Percentiles rank a stretch among this genome's conserved stretches.
phyloP scores from a whole-genome alignment of 805 yeast species.

The Myxozyma vanderwaltii region DNA sequence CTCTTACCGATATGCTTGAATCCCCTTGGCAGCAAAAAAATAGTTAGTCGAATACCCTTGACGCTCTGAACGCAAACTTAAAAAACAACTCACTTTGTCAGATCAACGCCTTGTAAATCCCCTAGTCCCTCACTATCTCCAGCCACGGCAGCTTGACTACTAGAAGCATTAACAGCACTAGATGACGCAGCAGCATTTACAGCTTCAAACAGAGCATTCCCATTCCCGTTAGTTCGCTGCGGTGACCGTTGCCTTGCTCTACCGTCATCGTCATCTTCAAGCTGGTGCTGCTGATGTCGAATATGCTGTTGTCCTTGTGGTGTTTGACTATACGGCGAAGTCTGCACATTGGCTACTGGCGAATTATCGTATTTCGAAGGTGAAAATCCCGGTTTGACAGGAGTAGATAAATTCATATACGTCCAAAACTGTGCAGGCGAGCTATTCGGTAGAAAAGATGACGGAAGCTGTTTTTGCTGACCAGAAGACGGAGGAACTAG shows the following conservation, averaged over 20 bases:
- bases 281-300: background rate
- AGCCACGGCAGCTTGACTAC: background rate
- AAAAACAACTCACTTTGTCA: conserved; percentile 41
- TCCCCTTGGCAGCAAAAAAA: too few relatives aligned
- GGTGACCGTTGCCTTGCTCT: conserved; percentile 1
- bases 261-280: background rate
- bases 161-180: background rate
- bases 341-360: conserved; percentile 16
- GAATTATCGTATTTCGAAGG: conserved; percentile 41
- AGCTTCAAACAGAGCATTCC: conserved; percentile 19
- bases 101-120: conserved; percentile 52
- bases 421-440: conserved; percentile 92
- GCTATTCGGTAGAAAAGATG: conserved; percentile 53
- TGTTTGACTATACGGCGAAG: conserved; percentile 7
- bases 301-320: background rate
- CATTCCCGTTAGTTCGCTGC: conserved; percentile 2
- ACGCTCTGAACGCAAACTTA: too few relatives aligned
- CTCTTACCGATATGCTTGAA: conserved; percentile 43
- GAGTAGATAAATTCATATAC: conserved; percentile 69
- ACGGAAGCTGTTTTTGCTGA: conserved; percentile 44
- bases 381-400: conserved; percentile 36
- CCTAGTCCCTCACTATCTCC: conserved; percentile 40
- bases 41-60: background rate
- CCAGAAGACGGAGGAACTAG: conserved; percentile 46
- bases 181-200: conserved; percentile 15